Evolutionary conservation across 257 asterid genomes (phyloP).

Genomic region (Solanum boliviense): DNA sequence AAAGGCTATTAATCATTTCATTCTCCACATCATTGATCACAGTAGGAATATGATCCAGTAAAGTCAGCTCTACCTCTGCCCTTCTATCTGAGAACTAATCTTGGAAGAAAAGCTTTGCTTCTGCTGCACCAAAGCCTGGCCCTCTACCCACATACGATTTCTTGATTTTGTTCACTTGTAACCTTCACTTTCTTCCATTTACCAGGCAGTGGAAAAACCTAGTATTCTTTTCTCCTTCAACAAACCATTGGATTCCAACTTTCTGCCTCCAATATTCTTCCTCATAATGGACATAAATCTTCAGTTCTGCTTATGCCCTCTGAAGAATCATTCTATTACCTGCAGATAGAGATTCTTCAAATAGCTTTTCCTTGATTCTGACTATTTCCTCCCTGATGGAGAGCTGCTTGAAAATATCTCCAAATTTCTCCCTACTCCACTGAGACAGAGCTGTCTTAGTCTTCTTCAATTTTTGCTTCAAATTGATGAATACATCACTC

Average conservation of each 20-base stretch:
- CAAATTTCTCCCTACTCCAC: too few species aligned
- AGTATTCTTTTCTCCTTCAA: background rate
- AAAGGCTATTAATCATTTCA: background rate
- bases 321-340: background rate
- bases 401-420: background rate
- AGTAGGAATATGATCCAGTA: too few species aligned
- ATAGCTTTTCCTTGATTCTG: too few species aligned
- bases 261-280: background rate
- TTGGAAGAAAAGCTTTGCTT: too few species aligned
- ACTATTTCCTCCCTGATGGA: too few species aligned
- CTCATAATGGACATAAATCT: background rate
- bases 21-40: background rate
- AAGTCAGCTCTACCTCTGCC: background rate
- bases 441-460: background rate
- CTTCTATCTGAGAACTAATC: background rate
- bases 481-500: background rate
- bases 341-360: background rate
- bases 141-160: background rate
- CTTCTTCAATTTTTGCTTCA: too few species aligned
- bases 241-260: background rate
- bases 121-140: background rate
- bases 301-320: background rate
- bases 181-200: background rate
- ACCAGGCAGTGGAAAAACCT: background rate
- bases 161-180: background rate